Base-by-base conservation (phyloP, 2,329 filamentous ascomycete genomes). In the Aspergillus pseudonomiae region DNA sequence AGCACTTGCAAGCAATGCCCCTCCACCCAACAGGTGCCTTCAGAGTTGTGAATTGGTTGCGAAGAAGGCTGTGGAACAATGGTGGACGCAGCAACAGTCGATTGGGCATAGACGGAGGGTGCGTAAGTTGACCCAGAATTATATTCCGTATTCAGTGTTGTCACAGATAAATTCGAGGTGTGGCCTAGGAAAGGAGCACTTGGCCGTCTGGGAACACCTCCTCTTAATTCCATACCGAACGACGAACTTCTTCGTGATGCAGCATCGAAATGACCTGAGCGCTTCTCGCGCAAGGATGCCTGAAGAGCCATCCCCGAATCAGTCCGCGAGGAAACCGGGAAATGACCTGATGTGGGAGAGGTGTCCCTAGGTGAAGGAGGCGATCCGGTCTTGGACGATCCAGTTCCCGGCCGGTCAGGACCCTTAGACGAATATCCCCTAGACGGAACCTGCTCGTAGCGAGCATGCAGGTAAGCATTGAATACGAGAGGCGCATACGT, bases 291-390 rank as follows among this genome's bases (percentile, higher is more conserved):
- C 62, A 99, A 82, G 5, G 92, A 96, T 21, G 91, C 88, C 66
- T 94, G 90, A 61, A 97, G 82, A 41, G 92, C 91, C 77, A 95
- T 96, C 1, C 93, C 94, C 5, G 94, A 97, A 74, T 99, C 95
- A 72, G 91, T 96, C 19, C 93, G 87, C 6, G 93, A 96, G n/a
- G 91, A 87, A 0, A 86, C 86, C 4, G 91, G 91, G 74, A 96
- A 97, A 69, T 87, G 88, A 39, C 86, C 86, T 2, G 92, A 96
- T 1, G 91, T 84, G 3, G 94, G 93, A 0, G 94, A 97, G 16
- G 89, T 76, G 63, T 77, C 79, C 67, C 81, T 80, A 1, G 87
- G 85, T 2, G 86, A 88, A 28, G 86, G 85, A 32, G 86, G 85
- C 36, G 86, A 86, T 64, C 80, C 78, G 60, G 79, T 73, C 70